Base-by-base conservation (phyloP, 139 green algal species). In the Tetradesmus obliquus region DNA sequence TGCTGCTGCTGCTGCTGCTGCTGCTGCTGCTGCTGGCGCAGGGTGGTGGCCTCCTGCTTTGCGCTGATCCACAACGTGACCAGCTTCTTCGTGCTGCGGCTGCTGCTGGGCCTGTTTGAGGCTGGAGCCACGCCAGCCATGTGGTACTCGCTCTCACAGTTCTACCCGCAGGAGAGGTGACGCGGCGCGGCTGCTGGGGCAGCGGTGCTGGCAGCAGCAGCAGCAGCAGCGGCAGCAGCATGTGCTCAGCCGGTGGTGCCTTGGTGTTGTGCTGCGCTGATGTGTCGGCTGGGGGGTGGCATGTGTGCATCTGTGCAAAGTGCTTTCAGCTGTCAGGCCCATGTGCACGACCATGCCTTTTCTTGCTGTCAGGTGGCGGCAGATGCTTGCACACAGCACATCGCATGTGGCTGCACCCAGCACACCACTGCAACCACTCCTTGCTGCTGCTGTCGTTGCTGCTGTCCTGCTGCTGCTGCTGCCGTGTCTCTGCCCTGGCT, bases 21-120 rank as follows among this genome's bases (percentile, higher is more conserved):
- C 60, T 13, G 60, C 60, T 13, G 60, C 60, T 71, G 60, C 8
- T 13, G 60, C 3, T 71, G 60, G 10, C 19, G 66, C 66, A 76
- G 66, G 20, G 12, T 93, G 12, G 94, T 96, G 1, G 96, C 95
- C 5, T 90, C 88, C 17, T 72, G 69, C 32, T 96, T 96, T 83
- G 84, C 94, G 9, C 54, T 84, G 5, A 91, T 95, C 74, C 87
- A 89, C 12, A 83, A 58, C 58, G 55, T 71, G 3, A 32, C 76
- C n/a, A 55, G 72, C 7, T 97, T 97, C 69, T 94, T 95, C n/a
- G 71, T 93, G 0, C 84, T 97, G 62, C 93, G 96, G 24, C 72
- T 98, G 51, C 87, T 96, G 72, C 93, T 98, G 82, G 96, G 96
- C 5, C 69, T 95, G 20, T 93, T 95, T 7, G 96, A 98, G 72